Conservation (phyloP, 176 grass and related monocot genomes). For the Carex kokanica region DNA sequence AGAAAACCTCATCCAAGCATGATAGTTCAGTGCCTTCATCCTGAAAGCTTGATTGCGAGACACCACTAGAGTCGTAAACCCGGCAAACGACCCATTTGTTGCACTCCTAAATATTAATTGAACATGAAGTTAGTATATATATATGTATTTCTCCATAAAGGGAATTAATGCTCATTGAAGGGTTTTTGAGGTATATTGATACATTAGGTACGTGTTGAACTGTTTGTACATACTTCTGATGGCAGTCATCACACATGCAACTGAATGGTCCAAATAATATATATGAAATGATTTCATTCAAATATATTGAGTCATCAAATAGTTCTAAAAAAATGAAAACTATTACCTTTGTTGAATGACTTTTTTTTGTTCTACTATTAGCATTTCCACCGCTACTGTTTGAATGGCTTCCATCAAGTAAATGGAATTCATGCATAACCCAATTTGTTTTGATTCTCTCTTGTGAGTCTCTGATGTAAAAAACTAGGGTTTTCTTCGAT, state of each 20-base stretch:
- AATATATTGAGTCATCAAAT: neutral
- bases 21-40: slow-evolving; percentile 78
- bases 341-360: slow-evolving; percentile 46
- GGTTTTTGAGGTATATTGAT: neutral
- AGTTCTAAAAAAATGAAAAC: slow-evolving; percentile 6
- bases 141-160: neutral
- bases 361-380: slow-evolving; percentile 41
- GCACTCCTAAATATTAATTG: slow-evolving; percentile 43
- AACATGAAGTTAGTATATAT: neutral
- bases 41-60: slow-evolving; percentile 42
- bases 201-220: neutral
- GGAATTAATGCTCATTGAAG: neutral
- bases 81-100: slow-evolving; percentile 79
- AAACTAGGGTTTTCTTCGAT: slow-evolving; percentile 64
- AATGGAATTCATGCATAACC: slow-evolving; percentile 91
- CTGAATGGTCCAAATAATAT: neutral
- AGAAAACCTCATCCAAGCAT: slow-evolving; percentile 94
- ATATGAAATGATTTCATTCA: neutral
- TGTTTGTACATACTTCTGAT: neutral
- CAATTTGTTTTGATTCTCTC: slow-evolving; percentile 64
- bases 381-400: slow-evolving; percentile 27
- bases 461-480: slow-evolving; percentile 45
- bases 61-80: slow-evolving; percentile 53
- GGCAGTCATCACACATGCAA: neutral
- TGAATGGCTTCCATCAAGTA: slow-evolving; percentile 38